phyloP scores from a whole-genome alignment of 306 rosid species.

The Potentilla sterilis region DNA sequence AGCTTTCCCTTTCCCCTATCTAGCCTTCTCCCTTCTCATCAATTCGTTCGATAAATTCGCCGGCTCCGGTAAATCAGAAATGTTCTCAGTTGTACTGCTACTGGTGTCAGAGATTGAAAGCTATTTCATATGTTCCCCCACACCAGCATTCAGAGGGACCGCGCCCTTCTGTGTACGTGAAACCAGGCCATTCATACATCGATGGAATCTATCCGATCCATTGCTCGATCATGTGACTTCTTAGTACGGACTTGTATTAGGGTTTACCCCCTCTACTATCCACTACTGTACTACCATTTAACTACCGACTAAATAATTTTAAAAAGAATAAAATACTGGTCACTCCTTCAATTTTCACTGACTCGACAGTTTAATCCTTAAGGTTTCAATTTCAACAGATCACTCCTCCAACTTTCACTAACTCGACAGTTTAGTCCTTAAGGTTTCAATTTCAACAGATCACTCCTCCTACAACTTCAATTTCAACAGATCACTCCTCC shows the following conservation, averaged over 20 bases:
- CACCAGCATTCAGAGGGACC: background rate
- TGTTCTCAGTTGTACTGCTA: background rate
- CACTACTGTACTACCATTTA: background rate
- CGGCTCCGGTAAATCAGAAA: constrained; percentile 1
- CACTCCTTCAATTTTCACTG: too few species aligned
- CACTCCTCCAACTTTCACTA: too few species aligned
- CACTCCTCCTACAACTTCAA: too few species aligned
- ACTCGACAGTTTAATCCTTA: too few species aligned
- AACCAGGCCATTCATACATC: background rate
- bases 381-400: too few species aligned
- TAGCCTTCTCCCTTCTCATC: background rate
- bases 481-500: too few species aligned
- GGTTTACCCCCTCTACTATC: background rate
- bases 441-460: too few species aligned
- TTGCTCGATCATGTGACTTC: background rate
- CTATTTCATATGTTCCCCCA: background rate
- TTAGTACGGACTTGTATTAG: background rate
- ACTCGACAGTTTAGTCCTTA: too few species aligned
- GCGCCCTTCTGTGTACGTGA: background rate
- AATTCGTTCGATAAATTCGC: background rate
- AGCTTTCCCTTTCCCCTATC: background rate
- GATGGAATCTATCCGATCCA: background rate
- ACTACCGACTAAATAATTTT: too few species aligned
- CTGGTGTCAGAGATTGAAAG: background rate
- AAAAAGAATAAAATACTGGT: too few species aligned